Evolutionary conservation across 352 stramenopile genomes (phyloP), one percentile per base, ranked within the genome.

Genomic region (Phytophthora chlamydospora): DNA sequence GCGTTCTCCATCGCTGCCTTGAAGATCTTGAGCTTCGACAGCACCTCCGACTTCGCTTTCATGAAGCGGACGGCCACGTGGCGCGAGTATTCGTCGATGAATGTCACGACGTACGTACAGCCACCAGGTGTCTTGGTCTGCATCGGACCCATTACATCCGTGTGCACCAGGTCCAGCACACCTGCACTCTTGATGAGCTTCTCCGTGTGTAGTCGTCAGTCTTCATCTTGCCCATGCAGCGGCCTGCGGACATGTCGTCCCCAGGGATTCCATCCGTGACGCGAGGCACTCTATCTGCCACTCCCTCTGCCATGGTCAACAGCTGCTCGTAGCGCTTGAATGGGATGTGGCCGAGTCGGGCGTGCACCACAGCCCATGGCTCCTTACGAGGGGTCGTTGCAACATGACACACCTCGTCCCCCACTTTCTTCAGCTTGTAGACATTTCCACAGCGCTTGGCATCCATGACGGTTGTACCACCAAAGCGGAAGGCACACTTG

Each of bases 71-170:
- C 21, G 21, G 21, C 3, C 21, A 24, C 21, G 21, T 24, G 21
- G 21, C 36, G 34, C 6, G 4, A 17, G 6, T 38, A 16, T 38
- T 14, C 43, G 27, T 38, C 29, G 35, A 24, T 24, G 21, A 24
- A 24, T 3, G 1, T 24, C 21, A 24, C 21, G 21, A 24, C 21
- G 21, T 24, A 38, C 27, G n/a, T 35, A 12, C 33, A 39, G 4
- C 49, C 55, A 6, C 62, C 56, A 31, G 38, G 35, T 17, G 54
- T 59, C 38, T 43, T 48, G 2, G 48, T 43, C 19, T 52, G 31
- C 42, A 71, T 66, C 13, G 54, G 55, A 9, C 62, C 62, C 34
- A 63, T 59, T 9, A 66, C 44, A 7, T 71, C 49, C 19, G 38
- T 35, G 49, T 24, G 21, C 21, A 24, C 21, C 21, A 24, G 21